These are phyloP conservation scores for Solanum tarijense DNA, from an alignment of 257 asterid species.

Conservation along the genomic window DNA sequence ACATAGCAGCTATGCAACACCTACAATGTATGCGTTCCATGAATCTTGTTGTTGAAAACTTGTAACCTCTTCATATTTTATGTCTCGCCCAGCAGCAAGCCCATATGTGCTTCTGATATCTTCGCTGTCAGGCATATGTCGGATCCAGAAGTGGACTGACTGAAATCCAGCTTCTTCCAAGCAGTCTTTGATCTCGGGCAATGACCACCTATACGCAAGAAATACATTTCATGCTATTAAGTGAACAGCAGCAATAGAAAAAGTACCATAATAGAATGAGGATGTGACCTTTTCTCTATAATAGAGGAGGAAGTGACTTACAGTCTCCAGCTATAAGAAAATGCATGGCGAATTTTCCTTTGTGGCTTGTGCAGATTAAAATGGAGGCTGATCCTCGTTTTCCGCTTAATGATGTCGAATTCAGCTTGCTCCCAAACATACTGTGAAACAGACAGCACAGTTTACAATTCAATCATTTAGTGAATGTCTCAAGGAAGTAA, in stretches of 20 bases:
- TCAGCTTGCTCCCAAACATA: constrained; percentile 97
- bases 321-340: constrained; percentile 99
- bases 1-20: constrained; percentile 41
- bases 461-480: neutral
- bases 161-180: constrained; percentile 90
- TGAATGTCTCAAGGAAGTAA: neutral
- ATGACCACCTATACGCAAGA: constrained; percentile 55
- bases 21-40: constrained; percentile 91
- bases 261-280: neutral
- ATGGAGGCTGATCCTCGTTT: constrained; percentile 96
- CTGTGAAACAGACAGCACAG: constrained; percentile 19
- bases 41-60: constrained; percentile 90
- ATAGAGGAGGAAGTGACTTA: constrained; percentile 26
- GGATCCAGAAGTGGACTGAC: constrained; percentile 75
- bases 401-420: constrained; percentile 76
- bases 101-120: constrained; percentile 58
- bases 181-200: constrained; percentile 90
- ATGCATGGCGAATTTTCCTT: constrained; percentile 76
- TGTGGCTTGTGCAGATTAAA: constrained; percentile 64
- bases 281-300: neutral
- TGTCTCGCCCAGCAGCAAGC: constrained; percentile 54
- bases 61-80: constrained; percentile 74
- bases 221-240: neutral
- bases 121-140: constrained; percentile 77
- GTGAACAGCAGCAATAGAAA: neutral